Base-by-base conservation (phyloP, 192 early-diverging fungal genomes). In the Globomyces pollinis-pini region DNA sequence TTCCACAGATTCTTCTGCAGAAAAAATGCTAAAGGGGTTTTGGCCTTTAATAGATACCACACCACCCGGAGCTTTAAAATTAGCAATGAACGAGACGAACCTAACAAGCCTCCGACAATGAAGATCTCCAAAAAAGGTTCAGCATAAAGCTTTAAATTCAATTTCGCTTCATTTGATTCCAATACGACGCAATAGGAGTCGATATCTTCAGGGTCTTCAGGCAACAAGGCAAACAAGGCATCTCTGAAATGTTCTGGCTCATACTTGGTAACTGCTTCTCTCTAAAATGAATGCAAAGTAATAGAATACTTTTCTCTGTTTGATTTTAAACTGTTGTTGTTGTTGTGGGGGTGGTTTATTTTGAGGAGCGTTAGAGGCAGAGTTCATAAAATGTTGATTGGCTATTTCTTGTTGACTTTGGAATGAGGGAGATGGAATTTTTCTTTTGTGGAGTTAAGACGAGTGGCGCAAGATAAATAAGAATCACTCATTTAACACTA, bases 61-160 rank as follows among this genome's bases (percentile, higher is more conserved):
- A 3, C 50, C 24, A 42, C 57, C 39, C 18, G 38, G 35, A 0
- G 16, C 20, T 56, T n/a, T 21, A 69, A 20, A 41, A 20, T 34
- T 32, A 67, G 15, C 3, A 16, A 73, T 12, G 23, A 38, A 43
- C 9, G 36, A 6, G 16, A 51, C 71, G 59, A 76, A 90, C 86
- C 88, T 59, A 94, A 78, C 45, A 95, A 80, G 62, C 91, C 93
- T 55, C 94, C 94, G 58, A 86, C 85, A 57, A 96, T 88, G 60
- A 95, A 70, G 38, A 96, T 71, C 79, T 97, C 94, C 75, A 95
- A 97, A 57, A 97, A 80, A 32, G 87, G 76, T 65, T 97, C 94
- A 54, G 84, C 88, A 88, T 97, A 97, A 64, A 91, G 87, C 71
- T 90, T 90, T 77, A 90, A 93, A 67, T 95, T 93, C 62, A 95